Conservation (phyloP, 305 asterid genomes). For the Fraxinus platypoda region DNA sequence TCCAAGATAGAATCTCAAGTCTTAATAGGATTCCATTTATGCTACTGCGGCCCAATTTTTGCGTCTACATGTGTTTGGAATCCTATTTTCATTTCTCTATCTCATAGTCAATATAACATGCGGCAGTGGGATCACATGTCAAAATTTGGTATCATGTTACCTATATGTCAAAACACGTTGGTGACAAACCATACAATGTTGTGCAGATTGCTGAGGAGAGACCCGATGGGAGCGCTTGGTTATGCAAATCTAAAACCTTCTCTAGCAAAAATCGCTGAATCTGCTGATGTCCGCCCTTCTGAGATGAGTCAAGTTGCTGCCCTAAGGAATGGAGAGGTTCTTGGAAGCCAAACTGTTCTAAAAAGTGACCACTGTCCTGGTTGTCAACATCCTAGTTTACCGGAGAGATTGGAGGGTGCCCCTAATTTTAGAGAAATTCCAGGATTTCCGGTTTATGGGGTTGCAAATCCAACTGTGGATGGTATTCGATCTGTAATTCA, state of each 20-base stretch:
- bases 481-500: conserved; percentile 91
- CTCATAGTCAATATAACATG: neutral
- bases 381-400: conserved; percentile 84
- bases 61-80: neutral
- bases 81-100: neutral
- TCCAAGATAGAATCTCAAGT: neutral
- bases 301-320: conserved; percentile 97
- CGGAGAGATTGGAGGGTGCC: conserved; percentile 94
- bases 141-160: neutral
- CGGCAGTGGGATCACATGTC: neutral
- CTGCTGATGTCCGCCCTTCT: conserved; percentile 63
- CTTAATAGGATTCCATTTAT: neutral
- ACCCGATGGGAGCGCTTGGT: conserved; percentile 98
- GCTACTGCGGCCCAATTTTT: neutral
- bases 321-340: conserved; percentile 89
- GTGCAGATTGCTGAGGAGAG: conserved; percentile 89
- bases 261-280: conserved; percentile 38
- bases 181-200: conserved; percentile 16
- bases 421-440: conserved; percentile 96
- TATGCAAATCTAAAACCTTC: conserved; percentile 59
- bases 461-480: conserved; percentile 90
- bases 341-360: conserved; percentile 97
- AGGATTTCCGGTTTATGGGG: conserved; percentile 95
- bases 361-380: conserved; percentile 98
- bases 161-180: conserved; percentile 16